These are phyloP conservation scores for Yarrowia sp. DNA, from an alignment of 805 yeast species.

Conservation along the genomic window DNA sequence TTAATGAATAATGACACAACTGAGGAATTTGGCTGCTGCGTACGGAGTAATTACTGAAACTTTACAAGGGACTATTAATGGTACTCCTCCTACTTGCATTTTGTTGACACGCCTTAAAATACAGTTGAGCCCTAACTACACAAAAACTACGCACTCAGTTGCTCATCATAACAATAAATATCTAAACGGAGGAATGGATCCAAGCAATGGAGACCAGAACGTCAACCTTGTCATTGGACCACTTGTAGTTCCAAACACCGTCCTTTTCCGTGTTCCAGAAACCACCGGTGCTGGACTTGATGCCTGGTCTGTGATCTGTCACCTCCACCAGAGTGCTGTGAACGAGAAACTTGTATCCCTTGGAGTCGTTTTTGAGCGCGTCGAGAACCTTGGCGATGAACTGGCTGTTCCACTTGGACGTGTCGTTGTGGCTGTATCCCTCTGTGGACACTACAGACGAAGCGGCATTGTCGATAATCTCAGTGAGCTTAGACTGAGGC, in stretches of 20 bases:
- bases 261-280: conserved; percentile 34
- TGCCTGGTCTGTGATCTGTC: conserved; percentile 32
- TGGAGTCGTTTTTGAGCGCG: conserved; percentile 28
- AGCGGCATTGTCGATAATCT: neutral
- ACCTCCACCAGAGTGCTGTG: conserved; percentile 30
- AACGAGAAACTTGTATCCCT: conserved; percentile 32
- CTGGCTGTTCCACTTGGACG: conserved; percentile 29
- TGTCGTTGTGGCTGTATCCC: conserved; percentile 28
- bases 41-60: no score
- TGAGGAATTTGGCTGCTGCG: neutral
- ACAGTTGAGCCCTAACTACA: no score
- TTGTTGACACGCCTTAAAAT: no score
- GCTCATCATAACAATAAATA: neutral
- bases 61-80: no score
- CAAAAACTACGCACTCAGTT: neutral
- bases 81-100: no score
- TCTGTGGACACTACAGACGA: neutral
- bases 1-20: conserved; percentile 22
- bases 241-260: conserved; percentile 34
- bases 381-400: conserved; percentile 27
- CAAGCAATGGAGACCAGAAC: conserved; percentile 33
- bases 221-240: conserved; percentile 30
- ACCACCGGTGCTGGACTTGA: conserved; percentile 31
- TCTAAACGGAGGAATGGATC: conserved; percentile 29
- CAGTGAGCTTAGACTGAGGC: neutral